Conservation (phyloP, 208 protist species). For the Trypanosomatidae sp. region DNA sequence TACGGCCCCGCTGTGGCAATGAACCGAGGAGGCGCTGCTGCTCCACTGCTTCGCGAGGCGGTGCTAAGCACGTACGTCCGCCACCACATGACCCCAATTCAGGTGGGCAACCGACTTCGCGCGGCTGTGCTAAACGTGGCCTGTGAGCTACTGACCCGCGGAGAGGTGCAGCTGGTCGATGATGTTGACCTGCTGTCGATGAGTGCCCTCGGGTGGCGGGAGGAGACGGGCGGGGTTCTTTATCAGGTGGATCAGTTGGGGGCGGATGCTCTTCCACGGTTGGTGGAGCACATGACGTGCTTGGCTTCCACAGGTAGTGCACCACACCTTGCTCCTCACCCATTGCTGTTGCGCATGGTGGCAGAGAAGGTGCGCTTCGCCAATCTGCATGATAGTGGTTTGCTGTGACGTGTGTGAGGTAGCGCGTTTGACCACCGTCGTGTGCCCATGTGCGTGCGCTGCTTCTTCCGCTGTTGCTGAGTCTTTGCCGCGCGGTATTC, state of each 20-base stretch:
- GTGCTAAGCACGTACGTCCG: constrained; percentile 36
- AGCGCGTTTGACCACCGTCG: not conserved
- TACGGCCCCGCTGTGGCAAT: constrained; percentile 26
- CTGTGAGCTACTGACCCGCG: constrained; percentile 52
- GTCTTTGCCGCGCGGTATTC: not conserved
- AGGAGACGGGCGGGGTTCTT: constrained; percentile 64
- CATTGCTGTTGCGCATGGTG: constrained; percentile 53
- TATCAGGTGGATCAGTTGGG: constrained; percentile 39
- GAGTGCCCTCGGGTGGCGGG: constrained; percentile 58
- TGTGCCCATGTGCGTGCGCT: constrained; percentile 1
- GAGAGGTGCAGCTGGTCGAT: constrained; percentile 33
- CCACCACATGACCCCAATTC: constrained; percentile 25
- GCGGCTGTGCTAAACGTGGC: constrained; percentile 63
- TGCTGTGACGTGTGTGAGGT: constrained; percentile 5
- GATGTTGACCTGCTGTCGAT: constrained; percentile 66
- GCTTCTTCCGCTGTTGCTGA: not conserved
- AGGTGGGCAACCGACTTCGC: constrained; percentile 57
- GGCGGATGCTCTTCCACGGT: constrained; percentile 27
- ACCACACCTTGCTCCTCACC: constrained; percentile 51
- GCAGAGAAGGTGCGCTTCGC: constrained; percentile 45
- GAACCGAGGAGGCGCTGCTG: constrained; percentile 2
- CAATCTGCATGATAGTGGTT: constrained; percentile 24
- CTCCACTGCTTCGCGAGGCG: constrained; percentile 11
- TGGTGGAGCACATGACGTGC: constrained; percentile 39
- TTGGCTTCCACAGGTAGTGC: constrained; percentile 33